These are phyloP conservation scores for Boletus sp. DNA, from an alignment of 768 basidiomycete species.

Conservation along the genomic window DNA sequence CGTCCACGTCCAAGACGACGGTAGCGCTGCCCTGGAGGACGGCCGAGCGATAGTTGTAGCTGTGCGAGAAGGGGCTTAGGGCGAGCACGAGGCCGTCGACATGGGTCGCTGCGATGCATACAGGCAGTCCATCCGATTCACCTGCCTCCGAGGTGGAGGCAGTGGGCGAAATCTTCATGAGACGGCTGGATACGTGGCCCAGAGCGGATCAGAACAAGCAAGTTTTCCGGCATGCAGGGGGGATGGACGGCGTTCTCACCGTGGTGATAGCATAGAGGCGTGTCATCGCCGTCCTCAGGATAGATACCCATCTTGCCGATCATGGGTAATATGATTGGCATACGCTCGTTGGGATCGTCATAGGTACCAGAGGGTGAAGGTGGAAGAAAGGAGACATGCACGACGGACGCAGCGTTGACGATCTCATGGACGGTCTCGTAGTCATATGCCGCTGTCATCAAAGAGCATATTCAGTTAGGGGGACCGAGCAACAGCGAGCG, in stretches of 20 bases:
- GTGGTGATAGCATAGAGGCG: constrained; percentile 21
- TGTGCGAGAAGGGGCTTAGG: constrained; percentile 23
- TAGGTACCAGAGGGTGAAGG: constrained; percentile 11
- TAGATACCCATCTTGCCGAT: constrained; percentile 25
- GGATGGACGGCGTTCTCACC: constrained; percentile 1
- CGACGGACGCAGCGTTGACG: constrained; percentile 21
- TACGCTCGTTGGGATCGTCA: constrained; percentile 8
- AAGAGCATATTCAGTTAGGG: too few species aligned
- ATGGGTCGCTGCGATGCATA: constrained; percentile 25
- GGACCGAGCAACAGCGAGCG: too few species aligned
- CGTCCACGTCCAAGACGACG: constrained; percentile 13
- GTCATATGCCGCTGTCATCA: constrained; percentile 19
- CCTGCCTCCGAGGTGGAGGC: neutral
- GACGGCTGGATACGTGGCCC: constrained; percentile 25
- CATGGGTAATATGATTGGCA: constrained; percentile 25
- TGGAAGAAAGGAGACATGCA: constrained; percentile 25
- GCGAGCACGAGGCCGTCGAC: constrained; percentile 24
- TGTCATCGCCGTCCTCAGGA: constrained; percentile 1
- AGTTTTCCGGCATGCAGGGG: too few species aligned
- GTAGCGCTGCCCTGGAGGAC: constrained; percentile 20
- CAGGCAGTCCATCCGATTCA: constrained; percentile 8
- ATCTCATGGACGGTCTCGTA: constrained; percentile 21
- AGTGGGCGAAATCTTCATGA: constrained; percentile 22
- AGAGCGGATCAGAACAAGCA: neutral
- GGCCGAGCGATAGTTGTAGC: constrained; percentile 27